Conservation (phyloP, 2,329 filamentous ascomycete genomes). For the Colletotrichum agaves region DNA sequence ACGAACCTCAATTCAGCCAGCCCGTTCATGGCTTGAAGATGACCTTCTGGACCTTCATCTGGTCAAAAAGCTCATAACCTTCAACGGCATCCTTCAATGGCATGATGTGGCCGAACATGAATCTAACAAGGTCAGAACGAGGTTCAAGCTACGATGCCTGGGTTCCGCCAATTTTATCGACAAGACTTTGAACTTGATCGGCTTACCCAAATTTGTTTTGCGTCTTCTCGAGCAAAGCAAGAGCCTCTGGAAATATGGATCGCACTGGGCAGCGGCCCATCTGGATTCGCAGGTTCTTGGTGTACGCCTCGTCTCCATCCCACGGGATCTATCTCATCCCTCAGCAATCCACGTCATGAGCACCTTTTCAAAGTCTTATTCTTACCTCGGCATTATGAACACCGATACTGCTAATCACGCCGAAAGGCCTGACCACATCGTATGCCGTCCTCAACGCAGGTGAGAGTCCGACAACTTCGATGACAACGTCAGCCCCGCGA, state of each 20-base stretch:
- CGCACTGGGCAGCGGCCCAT: slow-evolving; percentile 83
- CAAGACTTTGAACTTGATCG: neutral
- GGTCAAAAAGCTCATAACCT: slow-evolving; percentile 77
- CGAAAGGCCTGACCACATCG: slow-evolving; percentile 77
- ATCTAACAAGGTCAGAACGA: slow-evolving; percentile 55
- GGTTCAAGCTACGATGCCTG: neutral
- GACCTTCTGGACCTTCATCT: slow-evolving; percentile 79
- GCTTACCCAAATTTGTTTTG: slow-evolving; percentile 73
- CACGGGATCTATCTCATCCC: slow-evolving; percentile 66
- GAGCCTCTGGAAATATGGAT: slow-evolving; percentile 73
- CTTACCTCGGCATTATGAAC: slow-evolving; percentile 78
- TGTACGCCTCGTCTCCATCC: slow-evolving; percentile 71
- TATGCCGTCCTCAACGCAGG: slow-evolving; percentile 77
- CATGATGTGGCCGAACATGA: slow-evolving; percentile 83
- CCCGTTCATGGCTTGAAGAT: slow-evolving; percentile 66
- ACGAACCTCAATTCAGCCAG: neutral
- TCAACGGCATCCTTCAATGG: slow-evolving; percentile 73
- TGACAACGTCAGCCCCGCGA: slow-evolving; percentile 84
- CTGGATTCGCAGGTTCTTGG: slow-evolving; percentile 78
- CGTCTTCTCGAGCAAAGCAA: slow-evolving; percentile 72
- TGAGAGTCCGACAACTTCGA: slow-evolving; percentile 80
- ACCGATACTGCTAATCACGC: slow-evolving; percentile 78
- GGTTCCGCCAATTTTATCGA: neutral
- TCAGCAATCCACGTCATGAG: neutral
- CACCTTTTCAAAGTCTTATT: neutral